Evolutionary conservation across 208 protist species (phyloP).

Genomic region (Trypanosoma melophagium): DNA sequence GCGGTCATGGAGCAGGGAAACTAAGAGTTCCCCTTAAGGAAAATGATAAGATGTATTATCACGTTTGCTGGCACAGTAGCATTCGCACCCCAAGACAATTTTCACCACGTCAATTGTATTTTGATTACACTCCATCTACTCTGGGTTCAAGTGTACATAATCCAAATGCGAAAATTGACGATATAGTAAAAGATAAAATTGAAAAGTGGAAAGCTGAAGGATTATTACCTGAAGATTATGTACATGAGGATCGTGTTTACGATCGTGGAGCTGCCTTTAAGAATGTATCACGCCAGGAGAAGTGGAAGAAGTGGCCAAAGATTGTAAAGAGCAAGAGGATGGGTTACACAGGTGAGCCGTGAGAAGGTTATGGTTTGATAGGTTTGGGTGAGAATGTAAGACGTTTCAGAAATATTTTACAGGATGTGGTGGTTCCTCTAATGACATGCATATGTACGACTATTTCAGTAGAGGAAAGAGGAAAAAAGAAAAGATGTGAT

Average conservation of each 20-base stretch:
- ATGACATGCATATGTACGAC: too few species aligned
- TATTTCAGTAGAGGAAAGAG: too few species aligned
- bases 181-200: slow-evolving; percentile 91
- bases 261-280: slow-evolving; percentile 79
- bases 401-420: too few species aligned
- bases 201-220: slow-evolving; percentile 90
- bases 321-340: slow-evolving; percentile 74
- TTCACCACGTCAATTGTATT: slow-evolving; percentile 87
- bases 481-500: too few species aligned
- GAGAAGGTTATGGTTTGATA: not conserved
- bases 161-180: slow-evolving; percentile 83
- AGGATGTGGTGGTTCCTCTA: too few species aligned
- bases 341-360: slow-evolving; percentile 79
- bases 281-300: slow-evolving; percentile 74
- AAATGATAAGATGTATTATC: slow-evolving; percentile 90
- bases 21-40: slow-evolving; percentile 73
- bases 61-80: slow-evolving; percentile 86
- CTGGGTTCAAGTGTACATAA: slow-evolving; percentile 48
- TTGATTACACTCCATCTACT: slow-evolving; percentile 85
- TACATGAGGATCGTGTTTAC: slow-evolving; percentile 83
- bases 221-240: slow-evolving; percentile 85
- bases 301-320: slow-evolving; percentile 82
- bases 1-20: slow-evolving; percentile 79
- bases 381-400: too few species aligned
- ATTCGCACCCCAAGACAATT: slow-evolving; percentile 83